Evolutionary conservation across 805 yeast species (phyloP).

Genomic region (Starmera amethionina): DNA sequence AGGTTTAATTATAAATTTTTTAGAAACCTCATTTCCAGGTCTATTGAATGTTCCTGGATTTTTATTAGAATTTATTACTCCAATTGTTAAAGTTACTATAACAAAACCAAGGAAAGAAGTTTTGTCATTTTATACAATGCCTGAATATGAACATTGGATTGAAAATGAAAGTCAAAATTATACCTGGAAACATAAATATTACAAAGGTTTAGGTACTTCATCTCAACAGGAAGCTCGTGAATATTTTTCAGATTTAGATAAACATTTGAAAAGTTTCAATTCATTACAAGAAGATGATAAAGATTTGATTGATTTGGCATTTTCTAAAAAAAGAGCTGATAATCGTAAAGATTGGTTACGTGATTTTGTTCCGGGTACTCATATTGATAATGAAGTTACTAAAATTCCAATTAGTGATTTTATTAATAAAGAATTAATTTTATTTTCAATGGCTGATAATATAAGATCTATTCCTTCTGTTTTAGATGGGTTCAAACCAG

Average conservation of each 20-base stretch:
- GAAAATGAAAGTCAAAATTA: slow-evolving; percentile 64
- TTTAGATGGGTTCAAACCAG: slow-evolving; percentile 93
- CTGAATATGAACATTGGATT: slow-evolving; percentile 92
- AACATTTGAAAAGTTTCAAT: slow-evolving; percentile 79
- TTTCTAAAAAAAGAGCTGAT: slow-evolving; percentile 91
- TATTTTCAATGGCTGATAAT: slow-evolving; percentile 95
- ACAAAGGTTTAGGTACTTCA: slow-evolving; percentile 98
- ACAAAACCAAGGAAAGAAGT: slow-evolving; percentile 49
- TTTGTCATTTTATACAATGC: slow-evolving; percentile 85
- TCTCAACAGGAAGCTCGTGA: slow-evolving; percentile 73
- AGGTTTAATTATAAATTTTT: slow-evolving; percentile 86
- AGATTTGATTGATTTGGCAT: slow-evolving; percentile 78
- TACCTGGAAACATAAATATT: slow-evolving; percentile 90
- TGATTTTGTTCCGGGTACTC: slow-evolving; percentile 86
- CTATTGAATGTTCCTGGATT: slow-evolving; percentile 85
- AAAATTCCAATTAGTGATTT: slow-evolving; percentile 88
- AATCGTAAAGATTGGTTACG: slow-evolving; percentile 96
- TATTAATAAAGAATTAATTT: slow-evolving; percentile 87
- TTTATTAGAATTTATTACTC: slow-evolving; percentile 88
- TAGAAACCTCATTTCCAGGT: slow-evolving; percentile 93
- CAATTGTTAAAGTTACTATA: slow-evolving; percentile 85
- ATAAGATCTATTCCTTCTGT: slow-evolving; percentile 91
- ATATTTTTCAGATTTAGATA: slow-evolving; percentile 77
- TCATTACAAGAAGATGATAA: slow-evolving; percentile 72
- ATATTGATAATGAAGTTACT: slow-evolving; percentile 64